These are phyloP conservation scores for Hyaloscypha hepaticicola DNA, from an alignment of 495 filamentous ascomycete species.

Conservation along the genomic window DNA sequence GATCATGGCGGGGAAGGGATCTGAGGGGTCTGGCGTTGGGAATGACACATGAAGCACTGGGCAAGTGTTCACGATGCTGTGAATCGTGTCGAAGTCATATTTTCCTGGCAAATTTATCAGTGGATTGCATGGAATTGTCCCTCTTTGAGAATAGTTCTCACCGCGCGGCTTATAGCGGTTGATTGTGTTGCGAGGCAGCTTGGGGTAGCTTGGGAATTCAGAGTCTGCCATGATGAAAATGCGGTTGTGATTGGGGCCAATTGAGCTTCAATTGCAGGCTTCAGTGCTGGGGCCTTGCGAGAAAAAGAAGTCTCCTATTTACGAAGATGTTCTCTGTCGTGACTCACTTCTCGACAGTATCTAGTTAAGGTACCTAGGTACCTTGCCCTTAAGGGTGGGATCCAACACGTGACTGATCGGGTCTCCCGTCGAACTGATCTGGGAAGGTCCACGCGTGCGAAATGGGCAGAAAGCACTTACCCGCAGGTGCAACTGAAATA, in stretches of 20 bases:
- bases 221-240: constrained; percentile 12
- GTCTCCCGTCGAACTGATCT: no score
- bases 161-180: constrained; percentile 26
- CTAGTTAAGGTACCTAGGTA: no score
- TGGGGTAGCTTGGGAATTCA: constrained; percentile 22
- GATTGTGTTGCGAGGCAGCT: constrained; percentile 24
- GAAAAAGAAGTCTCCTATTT: neutral
- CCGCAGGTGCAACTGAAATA: no score
- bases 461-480: neutral
- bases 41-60: constrained; percentile 86
- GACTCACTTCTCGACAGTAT: neutral
- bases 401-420: neutral
- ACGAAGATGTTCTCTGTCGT: neutral
- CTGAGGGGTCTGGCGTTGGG: constrained; percentile 47
- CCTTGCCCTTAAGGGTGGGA: neutral
- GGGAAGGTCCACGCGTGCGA: neutral
- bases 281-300: neutral
- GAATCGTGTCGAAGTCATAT: constrained; percentile 76
- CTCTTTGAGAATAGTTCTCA: neutral
- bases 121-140: neutral
- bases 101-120: constrained; percentile 19
- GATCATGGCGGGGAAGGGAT: constrained; percentile 73
- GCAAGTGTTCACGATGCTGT: constrained; percentile 73
- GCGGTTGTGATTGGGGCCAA: neutral
- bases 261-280: neutral